Evolutionary conservation across 768 basidiomycete genomes (phyloP).

Genomic region (Megacollybia marginata): DNA sequence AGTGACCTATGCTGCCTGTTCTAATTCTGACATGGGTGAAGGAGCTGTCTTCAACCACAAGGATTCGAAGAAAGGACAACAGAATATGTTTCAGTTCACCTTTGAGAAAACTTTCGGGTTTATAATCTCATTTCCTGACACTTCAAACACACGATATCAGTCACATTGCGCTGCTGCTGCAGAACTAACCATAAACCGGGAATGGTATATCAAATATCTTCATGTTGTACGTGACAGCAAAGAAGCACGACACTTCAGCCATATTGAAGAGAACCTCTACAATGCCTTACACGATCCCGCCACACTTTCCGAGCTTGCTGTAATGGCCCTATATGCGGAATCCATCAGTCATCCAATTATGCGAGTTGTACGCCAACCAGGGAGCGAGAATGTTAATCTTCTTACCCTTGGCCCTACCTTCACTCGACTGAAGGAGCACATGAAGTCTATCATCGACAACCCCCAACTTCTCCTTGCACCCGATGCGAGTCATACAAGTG

Average conservation of each 20-base stretch:
- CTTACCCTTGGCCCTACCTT: conserved; percentile 19
- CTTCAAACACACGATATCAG: conserved; percentile 27
- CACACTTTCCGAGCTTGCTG: conserved; percentile 21
- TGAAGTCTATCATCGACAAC: conserved; percentile 9
- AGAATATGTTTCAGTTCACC: conserved; percentile 10
- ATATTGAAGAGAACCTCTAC: conserved; percentile 28
- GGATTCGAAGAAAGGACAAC: conserved; percentile 18
- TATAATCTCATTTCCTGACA: conserved; percentile 21
- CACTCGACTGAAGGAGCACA: conserved; percentile 9
- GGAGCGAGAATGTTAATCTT: conserved; percentile 10
- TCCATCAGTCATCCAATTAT: conserved; percentile 20
- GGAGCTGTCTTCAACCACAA: conserved; percentile 15
- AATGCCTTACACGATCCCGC: conserved; percentile 14
- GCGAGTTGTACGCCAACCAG: conserved; percentile 10
- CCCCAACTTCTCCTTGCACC: conserved; percentile 13
- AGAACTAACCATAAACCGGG: conserved; percentile 16
- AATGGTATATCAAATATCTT: conserved; percentile 19
- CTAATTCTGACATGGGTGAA: too few species aligned
- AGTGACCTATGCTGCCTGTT: too few species aligned
- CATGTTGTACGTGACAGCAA: conserved; percentile 21
- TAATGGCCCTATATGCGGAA: conserved; percentile 17
- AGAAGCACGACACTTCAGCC: conserved; percentile 14
- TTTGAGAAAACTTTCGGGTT: conserved; percentile 16
- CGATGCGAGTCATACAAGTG: conserved; percentile 5
- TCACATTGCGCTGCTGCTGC: conserved; percentile 21